phyloP scores from a whole-genome alignment of 1,139 yeast species.

The Protomyces macrosporus region DNA sequence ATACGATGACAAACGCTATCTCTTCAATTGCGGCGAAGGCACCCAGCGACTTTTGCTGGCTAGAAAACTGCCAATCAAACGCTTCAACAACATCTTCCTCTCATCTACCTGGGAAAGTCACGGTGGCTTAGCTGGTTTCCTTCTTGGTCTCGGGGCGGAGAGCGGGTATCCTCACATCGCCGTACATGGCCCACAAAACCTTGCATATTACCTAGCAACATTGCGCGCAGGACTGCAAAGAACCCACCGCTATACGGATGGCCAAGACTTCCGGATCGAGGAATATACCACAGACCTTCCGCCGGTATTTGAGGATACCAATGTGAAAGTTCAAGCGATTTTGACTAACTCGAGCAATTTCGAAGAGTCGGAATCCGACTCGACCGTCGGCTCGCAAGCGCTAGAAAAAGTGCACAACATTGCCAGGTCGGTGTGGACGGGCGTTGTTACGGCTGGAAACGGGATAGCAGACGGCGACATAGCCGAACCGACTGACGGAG shows the following conservation, averaged over 20 bases:
- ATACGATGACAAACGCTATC: constrained; percentile 22
- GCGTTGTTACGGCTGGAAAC: not conserved
- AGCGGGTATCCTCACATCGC: not conserved
- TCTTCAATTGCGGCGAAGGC: constrained; percentile 26
- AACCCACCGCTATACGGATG: not conserved
- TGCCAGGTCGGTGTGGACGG: constrained; percentile 20
- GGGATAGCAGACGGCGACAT: not conserved
- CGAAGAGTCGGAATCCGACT: not conserved
- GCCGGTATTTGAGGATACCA: constrained; percentile 4
- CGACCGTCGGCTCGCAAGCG: not conserved
- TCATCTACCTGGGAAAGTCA: constrained; percentile 25
- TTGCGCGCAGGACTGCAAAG: constrained; percentile 22
- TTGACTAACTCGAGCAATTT: not conserved
- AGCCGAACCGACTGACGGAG: no score
- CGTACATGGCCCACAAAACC: constrained; percentile 19
- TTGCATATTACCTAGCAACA: constrained; percentile 15
- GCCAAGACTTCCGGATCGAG: not conserved
- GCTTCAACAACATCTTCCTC: constrained; percentile 10
- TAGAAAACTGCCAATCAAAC: constrained; percentile 4
- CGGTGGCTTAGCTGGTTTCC: constrained; percentile 24
- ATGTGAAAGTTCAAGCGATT: constrained; percentile 2
- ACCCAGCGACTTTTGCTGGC: constrained; percentile 20
- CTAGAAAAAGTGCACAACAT: not conserved
- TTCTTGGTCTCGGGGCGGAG: constrained; percentile 2
- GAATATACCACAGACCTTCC: not conserved